These are phyloP conservation scores for Mucor circinelloides DNA, from an alignment of 371 early-diverging fungal species.

Conservation along the genomic window DNA sequence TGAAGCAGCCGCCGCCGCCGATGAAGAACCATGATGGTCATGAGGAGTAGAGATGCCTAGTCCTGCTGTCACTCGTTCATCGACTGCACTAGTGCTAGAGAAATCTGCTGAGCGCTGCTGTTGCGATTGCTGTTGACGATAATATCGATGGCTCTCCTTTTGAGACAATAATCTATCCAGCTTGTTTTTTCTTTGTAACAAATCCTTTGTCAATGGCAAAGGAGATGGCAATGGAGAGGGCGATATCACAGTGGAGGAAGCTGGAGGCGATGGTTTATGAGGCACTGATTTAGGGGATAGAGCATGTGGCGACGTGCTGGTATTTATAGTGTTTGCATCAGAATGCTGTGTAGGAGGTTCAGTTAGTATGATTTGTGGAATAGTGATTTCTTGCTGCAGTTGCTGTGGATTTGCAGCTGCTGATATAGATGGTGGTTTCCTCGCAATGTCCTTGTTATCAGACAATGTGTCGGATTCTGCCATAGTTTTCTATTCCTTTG, in stretches of 20 bases:
- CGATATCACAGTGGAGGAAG: background rate
- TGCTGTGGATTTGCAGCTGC: background rate
- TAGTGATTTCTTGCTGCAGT: background rate
- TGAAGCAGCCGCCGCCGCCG: background rate
- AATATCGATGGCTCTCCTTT: constrained; percentile 7
- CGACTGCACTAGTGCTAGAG: constrained; percentile 17
- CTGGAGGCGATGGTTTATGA: background rate
- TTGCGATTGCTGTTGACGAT: background rate
- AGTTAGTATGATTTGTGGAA: constrained; percentile 49
- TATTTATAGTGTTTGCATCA: background rate
- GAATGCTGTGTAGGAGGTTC: constrained; percentile 13
- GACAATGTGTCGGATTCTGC: constrained; percentile 1
- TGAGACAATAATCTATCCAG: constrained; percentile 35
- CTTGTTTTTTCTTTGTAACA: constrained; percentile 44
- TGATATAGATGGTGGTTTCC: background rate
- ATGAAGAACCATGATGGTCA: background rate
- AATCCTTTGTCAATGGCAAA: constrained; percentile 50
- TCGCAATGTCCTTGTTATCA: constrained; percentile 9
- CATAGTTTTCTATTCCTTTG: background rate
- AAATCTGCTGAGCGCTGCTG: constrained; percentile 3
- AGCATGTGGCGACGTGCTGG: background rate
- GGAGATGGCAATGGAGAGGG: constrained; percentile 10
- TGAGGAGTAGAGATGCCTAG: constrained; percentile 30
- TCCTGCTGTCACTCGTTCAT: constrained; percentile 43
- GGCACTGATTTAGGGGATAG: constrained; percentile 17